Evolutionary conservation across 371 early-diverging fungal genomes (phyloP).

Genomic region (Haplosporangium sp.): DNA sequence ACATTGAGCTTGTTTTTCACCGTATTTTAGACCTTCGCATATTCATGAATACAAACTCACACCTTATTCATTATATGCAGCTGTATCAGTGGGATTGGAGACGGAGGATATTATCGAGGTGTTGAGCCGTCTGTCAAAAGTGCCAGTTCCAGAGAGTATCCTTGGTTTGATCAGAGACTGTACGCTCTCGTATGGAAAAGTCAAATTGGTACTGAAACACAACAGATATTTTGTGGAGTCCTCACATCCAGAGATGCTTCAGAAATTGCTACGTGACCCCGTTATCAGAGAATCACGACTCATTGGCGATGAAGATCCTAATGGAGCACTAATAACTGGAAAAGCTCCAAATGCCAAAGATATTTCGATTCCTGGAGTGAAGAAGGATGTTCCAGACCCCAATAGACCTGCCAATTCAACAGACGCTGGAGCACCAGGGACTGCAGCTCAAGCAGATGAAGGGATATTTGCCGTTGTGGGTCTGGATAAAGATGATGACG

Average conservation of each 20-base stretch:
- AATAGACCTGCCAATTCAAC: slow-evolving; percentile 50
- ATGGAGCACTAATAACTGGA: slow-evolving; percentile 45
- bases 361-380: slow-evolving; percentile 67
- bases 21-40: slow-evolving; percentile 80
- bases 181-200: slow-evolving; percentile 97
- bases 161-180: slow-evolving; percentile 90
- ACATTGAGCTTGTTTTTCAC: background rate
- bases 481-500: slow-evolving; percentile 74
- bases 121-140: slow-evolving; percentile 92
- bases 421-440: slow-evolving; percentile 14
- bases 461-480: slow-evolving; percentile 70
- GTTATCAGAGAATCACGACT: slow-evolving; percentile 81
- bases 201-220: slow-evolving; percentile 96
- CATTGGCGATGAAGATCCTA: slow-evolving; percentile 49
- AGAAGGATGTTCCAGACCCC: slow-evolving; percentile 54
- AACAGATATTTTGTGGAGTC: slow-evolving; percentile 96
- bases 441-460: slow-evolving; percentile 52
- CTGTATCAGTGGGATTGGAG: slow-evolving; percentile 98
- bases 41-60: slow-evolving; percentile 99
- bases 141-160: slow-evolving; percentile 89
- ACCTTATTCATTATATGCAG: slow-evolving; percentile 98
- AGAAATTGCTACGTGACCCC: slow-evolving; percentile 86
- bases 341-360: slow-evolving; percentile 73
- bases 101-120: slow-evolving; percentile 97
- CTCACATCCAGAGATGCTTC: slow-evolving; percentile 87